Conservation (phyloP, 1,284 basidiomycete genomes). For the Cutaneotrichosporon arboriforme region DNA sequence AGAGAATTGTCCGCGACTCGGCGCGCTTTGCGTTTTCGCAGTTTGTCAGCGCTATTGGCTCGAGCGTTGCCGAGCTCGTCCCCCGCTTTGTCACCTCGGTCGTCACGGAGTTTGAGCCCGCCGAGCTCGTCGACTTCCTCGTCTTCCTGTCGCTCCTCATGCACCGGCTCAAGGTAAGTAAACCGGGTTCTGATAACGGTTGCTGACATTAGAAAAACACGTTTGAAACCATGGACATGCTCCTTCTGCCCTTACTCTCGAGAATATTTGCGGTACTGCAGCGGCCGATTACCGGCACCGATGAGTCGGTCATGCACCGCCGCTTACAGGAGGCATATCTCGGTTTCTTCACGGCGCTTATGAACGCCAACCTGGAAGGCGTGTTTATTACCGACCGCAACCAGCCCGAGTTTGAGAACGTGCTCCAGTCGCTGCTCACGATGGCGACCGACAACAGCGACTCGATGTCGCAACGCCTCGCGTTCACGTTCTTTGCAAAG, state of each 20-base stretch:
- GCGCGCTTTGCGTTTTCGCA: slow-evolving; percentile 92
- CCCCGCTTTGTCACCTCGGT: slow-evolving; percentile 72
- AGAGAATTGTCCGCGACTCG: slow-evolving; percentile 86
- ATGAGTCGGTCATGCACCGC: slow-evolving; percentile 75
- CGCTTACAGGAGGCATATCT: slow-evolving; percentile 91
- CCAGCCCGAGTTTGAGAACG: slow-evolving; percentile 67
- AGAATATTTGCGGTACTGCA: slow-evolving; percentile 79
- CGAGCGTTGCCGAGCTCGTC: slow-evolving; percentile 53
- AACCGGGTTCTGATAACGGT: too few species aligned
- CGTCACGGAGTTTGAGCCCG: slow-evolving; percentile 82
- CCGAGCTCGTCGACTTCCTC: slow-evolving; percentile 92
- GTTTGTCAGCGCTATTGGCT: slow-evolving; percentile 82
- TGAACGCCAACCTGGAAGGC: slow-evolving; percentile 71
- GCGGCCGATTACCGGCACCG: slow-evolving; percentile 80
- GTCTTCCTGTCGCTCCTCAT: slow-evolving; percentile 87
- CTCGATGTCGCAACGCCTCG: slow-evolving; percentile 67
- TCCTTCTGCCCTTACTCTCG: slow-evolving; percentile 76
- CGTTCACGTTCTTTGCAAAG: slow-evolving; percentile 70
- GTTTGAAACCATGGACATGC: slow-evolving; percentile 73
- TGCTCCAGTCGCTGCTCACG: slow-evolving; percentile 59
- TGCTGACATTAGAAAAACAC: slow-evolving; percentile 36
- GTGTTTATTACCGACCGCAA: slow-evolving; percentile 77
- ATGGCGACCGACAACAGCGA: slow-evolving; percentile 71
- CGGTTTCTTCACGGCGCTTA: slow-evolving; percentile 71
- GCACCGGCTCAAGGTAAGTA: slow-evolving; percentile 81